Base-by-base conservation (phyloP, 2,329 filamentous ascomycete species). In the Capronia coronata region DNA sequence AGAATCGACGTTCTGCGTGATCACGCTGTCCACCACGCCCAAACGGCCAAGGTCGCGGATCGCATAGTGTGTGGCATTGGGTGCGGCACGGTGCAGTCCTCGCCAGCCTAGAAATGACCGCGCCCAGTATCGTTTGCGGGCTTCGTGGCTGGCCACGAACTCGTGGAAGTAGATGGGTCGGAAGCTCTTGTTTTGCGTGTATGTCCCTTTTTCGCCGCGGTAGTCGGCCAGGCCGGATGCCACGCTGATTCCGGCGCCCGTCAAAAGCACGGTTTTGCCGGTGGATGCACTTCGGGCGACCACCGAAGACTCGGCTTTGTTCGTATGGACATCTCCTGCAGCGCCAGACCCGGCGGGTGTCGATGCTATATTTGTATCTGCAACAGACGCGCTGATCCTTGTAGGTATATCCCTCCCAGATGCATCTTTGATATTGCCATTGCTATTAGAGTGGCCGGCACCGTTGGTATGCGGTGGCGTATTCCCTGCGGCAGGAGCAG, bases 1-100 rank as follows among this genome's bases (percentile, higher is more conserved):
- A 2, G 89, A 95, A 69, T 98, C 93, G 44, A 98, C 93, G 64
- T 97, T 97, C 66, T 98, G 93, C 34, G 93, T 97, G 59, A 98
- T 82, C 51, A 96, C 86, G 46, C 74, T 80, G 49, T 77, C 78
- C 35, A 96, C 73, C 43, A 89, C 69, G 2, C 89, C 90, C 58
- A 93, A 71, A 3, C 76, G 68, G 2, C 80, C 86, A 29, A 97
- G 72, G 56, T 84, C 76, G 45, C 79, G 76, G 49, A 97, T 78
- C 1, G 90, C 88, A 64, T 79, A 75, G 69, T 98, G 93, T 1
- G 82, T 83, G 2, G 73, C 71, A 63, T 97, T 97, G 10, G 91
- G 90, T 50, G 71, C 73, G n/a, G 88, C 87, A 54, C 80, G 83
- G 62, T 85, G 73, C 58, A 97, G 72, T 38, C 80, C 88, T 2